Percentiles rank a stretch among this genome's conserved stretches.
These are phyloP conservation scores for Kodamaea sagamina DNA, from an alignment of 805 yeast species.

Conservation along the genomic window DNA sequence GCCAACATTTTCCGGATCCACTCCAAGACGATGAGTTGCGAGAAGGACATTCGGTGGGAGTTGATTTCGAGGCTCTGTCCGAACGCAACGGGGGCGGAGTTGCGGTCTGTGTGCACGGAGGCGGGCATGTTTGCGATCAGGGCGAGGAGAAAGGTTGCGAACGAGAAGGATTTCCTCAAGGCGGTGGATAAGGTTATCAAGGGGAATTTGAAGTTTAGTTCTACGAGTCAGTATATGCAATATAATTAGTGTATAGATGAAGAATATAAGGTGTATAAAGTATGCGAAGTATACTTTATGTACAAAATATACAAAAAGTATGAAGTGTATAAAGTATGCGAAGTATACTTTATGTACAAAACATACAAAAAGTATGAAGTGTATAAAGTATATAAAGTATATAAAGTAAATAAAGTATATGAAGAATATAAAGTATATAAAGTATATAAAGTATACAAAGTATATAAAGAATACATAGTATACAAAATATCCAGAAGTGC, in stretches of 20 bases:
- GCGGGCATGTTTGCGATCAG: slow-evolving; percentile 99
- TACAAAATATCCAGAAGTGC: too few species aligned
- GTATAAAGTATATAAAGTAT: too few species aligned
- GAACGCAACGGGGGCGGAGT: slow-evolving; percentile 97
- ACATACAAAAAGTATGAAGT: too few species aligned
- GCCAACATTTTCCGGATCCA: slow-evolving; percentile 97
- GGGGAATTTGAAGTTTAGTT: slow-evolving; percentile 96
- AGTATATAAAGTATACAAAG: too few species aligned
- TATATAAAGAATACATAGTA: too few species aligned
- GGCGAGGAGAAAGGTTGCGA: slow-evolving; percentile 96
- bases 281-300: too few species aligned
- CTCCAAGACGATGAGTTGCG: slow-evolving; percentile 96
- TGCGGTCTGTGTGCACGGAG: slow-evolving; percentile 97
- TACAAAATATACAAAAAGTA: too few species aligned
- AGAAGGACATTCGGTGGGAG: slow-evolving; percentile 98
- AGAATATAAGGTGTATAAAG: too few species aligned
- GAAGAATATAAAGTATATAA: too few species aligned
- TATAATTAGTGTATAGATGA: slow-evolving; percentile 57
- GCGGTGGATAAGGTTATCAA: slow-evolving; percentile 98
- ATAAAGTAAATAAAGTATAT: too few species aligned
- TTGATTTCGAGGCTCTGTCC: slow-evolving; percentile 96
- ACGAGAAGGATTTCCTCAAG: slow-evolving; percentile 95
- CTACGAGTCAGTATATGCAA: slow-evolving; percentile 98
- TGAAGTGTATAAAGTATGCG: too few species aligned
- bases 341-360: too few species aligned